Evolutionary conservation across 2,329 filamentous ascomycete genomes (phyloP).

Genomic region (Colletotrichum sp.): DNA sequence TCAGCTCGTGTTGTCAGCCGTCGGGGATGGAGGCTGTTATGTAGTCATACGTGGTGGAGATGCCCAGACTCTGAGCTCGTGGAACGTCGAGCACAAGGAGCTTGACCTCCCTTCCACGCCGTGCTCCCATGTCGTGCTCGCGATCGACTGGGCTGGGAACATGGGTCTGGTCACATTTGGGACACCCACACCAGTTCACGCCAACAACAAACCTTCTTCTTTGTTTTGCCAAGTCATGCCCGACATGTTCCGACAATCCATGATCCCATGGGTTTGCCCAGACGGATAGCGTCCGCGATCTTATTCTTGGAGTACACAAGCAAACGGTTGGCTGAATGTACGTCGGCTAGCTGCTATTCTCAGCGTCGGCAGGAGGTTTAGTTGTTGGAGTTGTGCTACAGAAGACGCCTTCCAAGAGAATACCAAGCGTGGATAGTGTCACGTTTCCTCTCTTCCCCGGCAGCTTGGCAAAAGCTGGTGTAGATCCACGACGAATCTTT

Average conservation of each 20-base stretch:
- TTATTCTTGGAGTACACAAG: background rate
- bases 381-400: background rate
- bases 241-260: constrained; percentile 18
- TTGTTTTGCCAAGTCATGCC: constrained; percentile 3
- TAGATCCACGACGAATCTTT: background rate
- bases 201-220: background rate
- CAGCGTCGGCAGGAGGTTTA: background rate
- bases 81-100: background rate
- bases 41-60: background rate
- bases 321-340: background rate
- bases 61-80: constrained; percentile 1
- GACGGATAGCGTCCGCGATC: background rate
- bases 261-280: background rate
- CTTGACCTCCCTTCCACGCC: background rate
- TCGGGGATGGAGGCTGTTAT: background rate
- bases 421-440: background rate
- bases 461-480: constrained; percentile 6
- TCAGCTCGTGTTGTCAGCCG: background rate
- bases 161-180: background rate
- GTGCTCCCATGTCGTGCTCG: background rate
- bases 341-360: background rate
- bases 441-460: background rate
- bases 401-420: background rate
- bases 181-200: background rate
- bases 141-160: background rate